A percentile compares a stretch with the other conserved stretches of the same genome.
These are phyloP conservation scores for Termitomyces sp. DNA, from an alignment of 768 basidiomycete genomes.

Conservation along the genomic window DNA sequence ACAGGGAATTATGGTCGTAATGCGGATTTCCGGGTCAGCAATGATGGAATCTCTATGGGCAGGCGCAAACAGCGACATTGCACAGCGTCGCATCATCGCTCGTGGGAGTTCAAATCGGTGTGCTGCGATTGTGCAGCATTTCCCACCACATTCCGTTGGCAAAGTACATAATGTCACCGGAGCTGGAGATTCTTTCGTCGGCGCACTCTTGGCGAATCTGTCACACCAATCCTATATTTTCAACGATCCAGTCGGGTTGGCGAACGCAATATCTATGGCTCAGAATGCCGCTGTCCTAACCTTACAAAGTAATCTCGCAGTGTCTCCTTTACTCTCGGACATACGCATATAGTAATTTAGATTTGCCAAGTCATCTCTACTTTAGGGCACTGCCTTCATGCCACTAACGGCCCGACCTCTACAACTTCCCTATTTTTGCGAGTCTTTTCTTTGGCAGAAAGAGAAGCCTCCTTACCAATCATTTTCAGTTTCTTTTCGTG, in stretches of 20 bases:
- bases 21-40: slow-evolving; percentile 38
- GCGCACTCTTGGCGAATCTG: slow-evolving; percentile 71
- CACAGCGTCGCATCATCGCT: slow-evolving; percentile 44
- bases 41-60: slow-evolving; percentile 45
- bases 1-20: slow-evolving; percentile 56
- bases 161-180: slow-evolving; percentile 75
- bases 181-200: slow-evolving; percentile 34
- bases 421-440: slow-evolving; percentile 52
- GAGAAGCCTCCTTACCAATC: slow-evolving; percentile 25
- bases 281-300: slow-evolving; percentile 64
- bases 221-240: slow-evolving; percentile 38
- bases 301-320: slow-evolving; percentile 50
- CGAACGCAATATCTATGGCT: slow-evolving; percentile 41
- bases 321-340: slow-evolving; percentile 57
- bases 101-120: slow-evolving; percentile 37
- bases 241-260: slow-evolving; percentile 37
- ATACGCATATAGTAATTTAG: slow-evolving; percentile 5
- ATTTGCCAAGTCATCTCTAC: not conserved
- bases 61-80: slow-evolving; percentile 38
- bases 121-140: slow-evolving; percentile 64
- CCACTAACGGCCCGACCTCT: slow-evolving; percentile 49
- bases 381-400: slow-evolving; percentile 1
- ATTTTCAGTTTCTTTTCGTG: slow-evolving; percentile 48
- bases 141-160: slow-evolving; percentile 47
- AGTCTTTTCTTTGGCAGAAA: slow-evolving; percentile 39